Evolutionary conservation across 1,284 basidiomycete genomes (phyloP).

Genomic region (Cutaneotrichosporon spelunceum): DNA sequence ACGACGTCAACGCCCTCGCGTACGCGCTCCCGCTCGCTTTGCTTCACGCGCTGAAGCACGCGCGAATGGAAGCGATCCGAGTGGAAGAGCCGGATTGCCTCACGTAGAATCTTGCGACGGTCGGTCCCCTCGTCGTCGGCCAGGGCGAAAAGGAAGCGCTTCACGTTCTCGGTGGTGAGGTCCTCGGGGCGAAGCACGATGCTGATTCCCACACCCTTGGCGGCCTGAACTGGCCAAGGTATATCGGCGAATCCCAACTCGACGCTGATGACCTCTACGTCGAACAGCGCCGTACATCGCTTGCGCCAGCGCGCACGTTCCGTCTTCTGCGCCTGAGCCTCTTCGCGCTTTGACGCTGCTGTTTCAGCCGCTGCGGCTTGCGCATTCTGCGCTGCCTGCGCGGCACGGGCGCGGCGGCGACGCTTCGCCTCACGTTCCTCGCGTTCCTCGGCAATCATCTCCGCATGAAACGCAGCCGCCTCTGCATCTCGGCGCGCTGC

Average conservation of each 20-base stretch:
- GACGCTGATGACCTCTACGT: constrained; percentile 25
- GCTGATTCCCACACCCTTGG: constrained; percentile 37
- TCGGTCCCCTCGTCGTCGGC: constrained; percentile 52
- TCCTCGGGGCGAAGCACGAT: constrained; percentile 44
- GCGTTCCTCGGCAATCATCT: constrained; percentile 5
- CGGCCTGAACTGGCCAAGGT: constrained; percentile 68
- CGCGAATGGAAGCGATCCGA: constrained; percentile 69
- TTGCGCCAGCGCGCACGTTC: constrained; percentile 22
- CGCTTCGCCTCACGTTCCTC: background rate
- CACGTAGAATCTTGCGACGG: constrained; percentile 53
- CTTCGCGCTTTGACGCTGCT: background rate
- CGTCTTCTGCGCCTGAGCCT: constrained; percentile 10
- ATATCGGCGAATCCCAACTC: constrained; percentile 61
- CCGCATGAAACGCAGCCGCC: background rate
- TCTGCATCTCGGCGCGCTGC: background rate
- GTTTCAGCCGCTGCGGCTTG: background rate
- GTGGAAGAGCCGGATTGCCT: constrained; percentile 66
- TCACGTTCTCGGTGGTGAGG: constrained; percentile 58
- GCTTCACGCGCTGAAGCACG: constrained; percentile 57
- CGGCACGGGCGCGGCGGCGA: background rate
- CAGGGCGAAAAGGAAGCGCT: constrained; percentile 58
- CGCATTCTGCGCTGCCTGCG: background rate
- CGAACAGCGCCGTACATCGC: constrained; percentile 24
- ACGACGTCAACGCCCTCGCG: constrained; percentile 61
- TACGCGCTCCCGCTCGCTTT: constrained; percentile 59